Evolutionary conservation across 1,284 basidiomycete species (phyloP).

Genomic region (Cryptococcus sp.): DNA sequence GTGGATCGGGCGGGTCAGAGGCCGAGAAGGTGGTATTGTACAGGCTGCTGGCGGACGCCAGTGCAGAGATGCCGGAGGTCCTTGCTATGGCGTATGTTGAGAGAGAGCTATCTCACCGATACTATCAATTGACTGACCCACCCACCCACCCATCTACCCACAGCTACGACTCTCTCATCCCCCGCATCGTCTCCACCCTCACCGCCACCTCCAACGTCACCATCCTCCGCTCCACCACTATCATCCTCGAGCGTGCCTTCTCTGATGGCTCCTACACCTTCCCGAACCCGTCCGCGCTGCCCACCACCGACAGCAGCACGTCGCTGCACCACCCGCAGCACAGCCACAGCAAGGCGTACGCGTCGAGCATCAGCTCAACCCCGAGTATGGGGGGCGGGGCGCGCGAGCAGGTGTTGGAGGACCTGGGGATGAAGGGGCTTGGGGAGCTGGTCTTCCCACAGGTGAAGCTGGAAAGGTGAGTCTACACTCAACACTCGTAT

Average conservation of each 20-base stretch:
- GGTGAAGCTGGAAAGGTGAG: conserved; percentile 39
- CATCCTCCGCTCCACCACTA: conserved; percentile 68
- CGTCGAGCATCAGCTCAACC: conserved; percentile 16
- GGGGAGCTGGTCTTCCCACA: conserved; percentile 37
- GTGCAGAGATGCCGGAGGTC: conserved; percentile 65
- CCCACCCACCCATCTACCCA: conserved; percentile 5
- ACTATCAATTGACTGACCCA: background rate
- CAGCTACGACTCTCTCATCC: conserved; percentile 75
- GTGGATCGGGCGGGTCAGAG: conserved; percentile 68
- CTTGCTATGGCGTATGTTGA: conserved; percentile 66
- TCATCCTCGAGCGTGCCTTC: conserved; percentile 58
- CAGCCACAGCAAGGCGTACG: conserved; percentile 12
- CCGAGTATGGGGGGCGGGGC: conserved; percentile 11
- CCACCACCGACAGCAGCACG: conserved; percentile 12
- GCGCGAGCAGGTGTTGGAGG: conserved; percentile 42
- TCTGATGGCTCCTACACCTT: conserved; percentile 37
- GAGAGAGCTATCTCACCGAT: no score
- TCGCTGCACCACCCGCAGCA: conserved; percentile 23
- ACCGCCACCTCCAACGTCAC: conserved; percentile 67
- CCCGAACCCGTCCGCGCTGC: conserved; percentile 13
- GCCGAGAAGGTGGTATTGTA: conserved; percentile 77
- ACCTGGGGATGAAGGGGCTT: conserved; percentile 45
- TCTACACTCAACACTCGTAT: conserved; percentile 1
- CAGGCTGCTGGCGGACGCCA: conserved; percentile 70
- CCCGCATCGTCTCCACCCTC: conserved; percentile 72